These are phyloP conservation scores for Ceratocystis huliohia DNA, from an alignment of 2,329 filamentous ascomycete species.

Conservation along the genomic window DNA sequence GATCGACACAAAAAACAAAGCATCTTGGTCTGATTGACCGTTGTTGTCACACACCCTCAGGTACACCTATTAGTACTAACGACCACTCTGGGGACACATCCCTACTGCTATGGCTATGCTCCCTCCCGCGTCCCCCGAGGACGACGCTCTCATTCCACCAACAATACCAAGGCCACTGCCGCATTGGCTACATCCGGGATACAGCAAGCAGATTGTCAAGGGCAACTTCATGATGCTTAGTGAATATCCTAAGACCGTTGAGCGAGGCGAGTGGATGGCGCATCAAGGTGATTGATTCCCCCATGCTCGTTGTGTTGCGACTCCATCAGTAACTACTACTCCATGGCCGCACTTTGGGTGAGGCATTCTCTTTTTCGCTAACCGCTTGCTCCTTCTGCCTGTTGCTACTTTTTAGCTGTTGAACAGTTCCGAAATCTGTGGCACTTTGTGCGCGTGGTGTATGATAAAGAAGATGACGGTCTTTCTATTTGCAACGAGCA, in stretches of 20 bases:
- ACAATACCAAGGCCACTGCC: slow-evolving; percentile 33
- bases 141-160: slow-evolving; percentile 18
- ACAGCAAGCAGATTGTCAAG: slow-evolving; percentile 68
- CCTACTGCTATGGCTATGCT: slow-evolving; percentile 3
- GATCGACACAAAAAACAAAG: neutral
- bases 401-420: slow-evolving; percentile 45
- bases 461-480: slow-evolving; percentile 59
- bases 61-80: neutral
- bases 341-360: slow-evolving; percentile 24
- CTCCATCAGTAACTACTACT: neutral
- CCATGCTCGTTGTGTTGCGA: neutral
- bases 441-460: slow-evolving; percentile 67
- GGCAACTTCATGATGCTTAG: slow-evolving; percentile 85
- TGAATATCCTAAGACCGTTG: slow-evolving; percentile 69
- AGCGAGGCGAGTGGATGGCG: slow-evolving; percentile 76
- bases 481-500: slow-evolving; percentile 62
- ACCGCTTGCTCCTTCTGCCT: neutral
- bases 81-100: neutral
- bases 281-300: slow-evolving; percentile 51
- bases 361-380: neutral
- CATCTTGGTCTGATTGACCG: neutral
- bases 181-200: slow-evolving; percentile 52
- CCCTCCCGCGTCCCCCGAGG: slow-evolving; percentile 16
- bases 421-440: slow-evolving; percentile 72
- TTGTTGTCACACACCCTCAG: no score